Conservation (phyloP, 345 rosid genomes). For the Eucalyptus tenuipes region DNA sequence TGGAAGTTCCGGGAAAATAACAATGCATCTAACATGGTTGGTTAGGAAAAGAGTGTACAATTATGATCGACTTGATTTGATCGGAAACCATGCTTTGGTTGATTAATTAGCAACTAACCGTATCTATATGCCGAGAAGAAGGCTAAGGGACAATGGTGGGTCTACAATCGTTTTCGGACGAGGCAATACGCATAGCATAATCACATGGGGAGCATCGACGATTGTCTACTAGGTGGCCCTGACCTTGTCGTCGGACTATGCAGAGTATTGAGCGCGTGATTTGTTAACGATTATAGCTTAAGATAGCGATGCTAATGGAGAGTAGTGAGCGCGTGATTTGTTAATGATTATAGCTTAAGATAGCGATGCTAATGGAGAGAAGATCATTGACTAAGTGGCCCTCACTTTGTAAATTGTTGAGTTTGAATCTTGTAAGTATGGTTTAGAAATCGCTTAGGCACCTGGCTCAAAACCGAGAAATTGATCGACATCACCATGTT, state of each 20-base stretch:
- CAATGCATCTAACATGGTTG: background rate
- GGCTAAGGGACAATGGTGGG: background rate
- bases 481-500: background rate
- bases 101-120: background rate
- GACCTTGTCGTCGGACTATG: background rate
- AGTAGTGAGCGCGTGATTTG: background rate
- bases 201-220: background rate
- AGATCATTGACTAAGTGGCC: background rate
- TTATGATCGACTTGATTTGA: background rate
- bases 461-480: background rate
- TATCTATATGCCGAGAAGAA: background rate
- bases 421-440: background rate
- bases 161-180: background rate
- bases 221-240: background rate
- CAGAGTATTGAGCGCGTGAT: background rate
- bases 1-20: background rate
- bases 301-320: background rate
- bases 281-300: background rate
- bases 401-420: background rate
- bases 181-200: background rate
- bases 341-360: background rate
- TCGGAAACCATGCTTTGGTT: background rate
- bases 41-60: background rate
- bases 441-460: background rate
- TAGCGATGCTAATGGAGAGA: background rate